A percentile compares a stretch with the other conserved stretches of the same genome.
These are phyloP conservation scores for Choricystis sp. DNA, from an alignment of 139 green algal genomes.

Conservation along the genomic window DNA sequence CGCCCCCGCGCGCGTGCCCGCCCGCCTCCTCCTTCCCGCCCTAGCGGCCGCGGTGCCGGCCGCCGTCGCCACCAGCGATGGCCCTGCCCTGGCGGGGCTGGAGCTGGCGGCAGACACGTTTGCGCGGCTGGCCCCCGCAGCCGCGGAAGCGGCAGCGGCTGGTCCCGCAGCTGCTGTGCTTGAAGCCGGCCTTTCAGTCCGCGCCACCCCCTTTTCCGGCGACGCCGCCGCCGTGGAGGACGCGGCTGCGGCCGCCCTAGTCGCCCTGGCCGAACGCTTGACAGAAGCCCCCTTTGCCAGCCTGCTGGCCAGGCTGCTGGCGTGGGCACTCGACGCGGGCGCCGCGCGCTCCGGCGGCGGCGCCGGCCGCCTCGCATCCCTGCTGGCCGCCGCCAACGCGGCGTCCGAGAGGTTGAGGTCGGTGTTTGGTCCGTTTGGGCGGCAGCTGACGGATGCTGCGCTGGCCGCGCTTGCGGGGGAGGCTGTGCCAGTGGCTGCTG, in stretches of 20 bases:
- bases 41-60: constrained; percentile 27
- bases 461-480: constrained; percentile 28
- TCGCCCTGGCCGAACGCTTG: neutral
- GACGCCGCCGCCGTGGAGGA: neutral
- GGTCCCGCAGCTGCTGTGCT: constrained; percentile 1
- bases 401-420: constrained; percentile 53
- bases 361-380: constrained; percentile 18
- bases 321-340: constrained; percentile 43
- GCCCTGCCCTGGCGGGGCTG: neutral
- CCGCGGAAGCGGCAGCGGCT: constrained; percentile 12
- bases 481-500: neutral
- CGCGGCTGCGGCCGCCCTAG: neutral
- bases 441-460: constrained; percentile 34
- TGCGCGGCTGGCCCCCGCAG: constrained; percentile 29
- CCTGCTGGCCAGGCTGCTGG: constrained; percentile 60
- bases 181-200: neutral
- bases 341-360: neutral
- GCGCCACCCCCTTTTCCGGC: neutral
- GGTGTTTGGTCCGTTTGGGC: constrained; percentile 74
- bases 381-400: constrained; percentile 32
- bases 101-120: constrained; percentile 6
- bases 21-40: constrained; percentile 50
- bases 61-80: constrained; percentile 23
- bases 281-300: constrained; percentile 38
- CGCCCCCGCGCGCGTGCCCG: constrained; percentile 25